A percentile compares a stretch with the other conserved stretches of the same genome.
phyloP scores from a whole-genome alignment of 768 basidiomycete genomes.

The Trametes villosa region DNA sequence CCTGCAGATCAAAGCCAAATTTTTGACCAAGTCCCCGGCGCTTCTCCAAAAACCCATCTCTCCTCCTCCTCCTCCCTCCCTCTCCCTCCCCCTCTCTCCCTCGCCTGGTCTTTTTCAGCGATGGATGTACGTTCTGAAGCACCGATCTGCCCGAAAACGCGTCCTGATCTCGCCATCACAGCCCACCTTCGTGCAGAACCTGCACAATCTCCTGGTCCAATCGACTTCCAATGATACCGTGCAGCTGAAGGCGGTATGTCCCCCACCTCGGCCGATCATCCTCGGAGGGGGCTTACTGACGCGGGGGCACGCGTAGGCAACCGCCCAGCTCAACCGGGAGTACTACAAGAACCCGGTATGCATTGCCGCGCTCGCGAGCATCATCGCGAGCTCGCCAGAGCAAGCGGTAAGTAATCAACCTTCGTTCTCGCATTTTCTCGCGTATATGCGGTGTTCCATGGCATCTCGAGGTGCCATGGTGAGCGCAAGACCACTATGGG shows the following conservation, averaged over 20 bases:
- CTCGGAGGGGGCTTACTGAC: constrained; percentile 11
- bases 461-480: too few species aligned
- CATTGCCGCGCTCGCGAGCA: constrained; percentile 87
- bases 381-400: constrained; percentile 86
- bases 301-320: constrained; percentile 60
- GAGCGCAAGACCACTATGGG: too few species aligned
- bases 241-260: constrained; percentile 83
- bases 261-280: constrained; percentile 18
- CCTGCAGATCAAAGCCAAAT: constrained; percentile 29
- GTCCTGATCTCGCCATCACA: constrained; percentile 33
- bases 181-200: constrained; percentile 75
- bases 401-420: constrained; percentile 61
- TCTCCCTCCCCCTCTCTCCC: constrained; percentile 6
- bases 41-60: constrained; percentile 11
- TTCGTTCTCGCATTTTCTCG: constrained; percentile 5
- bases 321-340: constrained; percentile 86
- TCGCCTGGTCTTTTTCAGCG: constrained; percentile 1
- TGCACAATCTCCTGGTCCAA: constrained; percentile 86
- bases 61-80: constrained; percentile 4
- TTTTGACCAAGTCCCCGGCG: constrained; percentile 25
- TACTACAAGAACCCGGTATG: constrained; percentile 92
- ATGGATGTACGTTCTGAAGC: constrained; percentile 17
- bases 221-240: constrained; percentile 88
- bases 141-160: not conserved
- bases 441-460: not conserved